phyloP scores from a whole-genome alignment of 805 yeast genomes.

The Wickerhamomyces strasburgensis region DNA sequence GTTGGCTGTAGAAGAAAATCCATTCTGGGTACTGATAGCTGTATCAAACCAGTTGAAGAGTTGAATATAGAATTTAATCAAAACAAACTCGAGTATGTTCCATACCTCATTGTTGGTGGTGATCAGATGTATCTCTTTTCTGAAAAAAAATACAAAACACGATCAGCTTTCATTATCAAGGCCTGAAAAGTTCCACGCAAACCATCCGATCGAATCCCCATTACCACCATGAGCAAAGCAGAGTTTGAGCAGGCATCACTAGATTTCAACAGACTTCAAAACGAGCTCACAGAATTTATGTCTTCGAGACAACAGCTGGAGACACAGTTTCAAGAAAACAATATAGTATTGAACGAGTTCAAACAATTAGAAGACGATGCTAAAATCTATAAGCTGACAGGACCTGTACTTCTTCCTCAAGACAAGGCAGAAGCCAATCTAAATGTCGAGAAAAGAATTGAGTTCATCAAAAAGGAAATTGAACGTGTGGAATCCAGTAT shows the following conservation, averaged over 20 bases:
- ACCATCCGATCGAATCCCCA: conserved; percentile 1
- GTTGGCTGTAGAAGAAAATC: background rate
- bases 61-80: too few species aligned
- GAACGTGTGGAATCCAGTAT: conserved; percentile 70
- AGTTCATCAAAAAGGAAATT: conserved; percentile 79
- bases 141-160: too few species aligned
- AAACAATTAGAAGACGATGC: conserved; percentile 58
- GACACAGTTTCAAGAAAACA: conserved; percentile 91
- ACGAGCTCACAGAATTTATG: conserved; percentile 46
- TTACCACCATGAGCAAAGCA: conserved; percentile 25
- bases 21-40: too few species aligned
- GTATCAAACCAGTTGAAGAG: too few species aligned
- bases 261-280: conserved; percentile 42
- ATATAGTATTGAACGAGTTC: conserved; percentile 82
- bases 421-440: conserved; percentile 74
- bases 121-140: too few species aligned
- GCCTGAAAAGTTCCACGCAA: too few species aligned
- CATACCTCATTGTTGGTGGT: too few species aligned
- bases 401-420: conserved; percentile 89
- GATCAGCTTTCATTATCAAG: too few species aligned
- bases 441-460: conserved; percentile 86
- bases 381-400: conserved; percentile 82
- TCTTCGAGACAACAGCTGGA: conserved; percentile 81
- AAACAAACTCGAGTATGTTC: too few species aligned
- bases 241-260: conserved; percentile 41